A percentile compares a stretch with the other conserved stretches of the same genome.
These are phyloP conservation scores for Tricholoma hemisulphureum DNA, from an alignment of 768 basidiomycete species.

Conservation along the genomic window DNA sequence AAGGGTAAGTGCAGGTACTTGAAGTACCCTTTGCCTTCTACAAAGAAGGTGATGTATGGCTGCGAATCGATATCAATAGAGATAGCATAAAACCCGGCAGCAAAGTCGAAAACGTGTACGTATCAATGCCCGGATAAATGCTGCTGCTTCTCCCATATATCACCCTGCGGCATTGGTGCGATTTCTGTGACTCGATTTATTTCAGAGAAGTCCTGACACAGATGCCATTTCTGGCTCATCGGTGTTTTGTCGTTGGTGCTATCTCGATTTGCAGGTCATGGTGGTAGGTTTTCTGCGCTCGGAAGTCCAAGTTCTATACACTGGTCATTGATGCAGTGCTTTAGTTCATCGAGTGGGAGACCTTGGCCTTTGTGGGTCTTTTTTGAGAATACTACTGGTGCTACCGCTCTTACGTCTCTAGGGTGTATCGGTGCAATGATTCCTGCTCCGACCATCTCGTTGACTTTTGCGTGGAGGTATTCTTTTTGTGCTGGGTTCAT, in stretches of 20 bases:
- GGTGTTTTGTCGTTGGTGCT: neutral
- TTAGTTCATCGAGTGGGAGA: neutral
- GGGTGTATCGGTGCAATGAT: neutral
- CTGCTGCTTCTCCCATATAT: neutral
- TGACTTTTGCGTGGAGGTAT: neutral
- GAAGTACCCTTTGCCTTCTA: too few relatives aligned
- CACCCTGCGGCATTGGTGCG: conserved; percentile 18
- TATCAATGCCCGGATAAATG: neutral
- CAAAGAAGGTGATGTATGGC: too few relatives aligned
- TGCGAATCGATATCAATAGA: conserved; percentile 32
- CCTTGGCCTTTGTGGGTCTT: neutral
- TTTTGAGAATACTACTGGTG: neutral
- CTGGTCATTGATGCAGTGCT: conserved; percentile 7
- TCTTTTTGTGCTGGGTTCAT: neutral
- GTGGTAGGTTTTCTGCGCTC: conserved; percentile 18
- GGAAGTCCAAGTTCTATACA: conserved; percentile 25
- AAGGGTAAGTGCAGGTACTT: too few relatives aligned
- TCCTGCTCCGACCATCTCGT: neutral
- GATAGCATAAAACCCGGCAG: neutral
- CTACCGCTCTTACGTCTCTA: neutral
- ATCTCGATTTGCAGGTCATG: conserved; percentile 2
- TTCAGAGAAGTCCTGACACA: conserved; percentile 34
- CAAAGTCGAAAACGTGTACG: neutral
- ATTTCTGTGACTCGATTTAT: conserved; percentile 29
- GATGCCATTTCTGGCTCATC: conserved; percentile 26